phyloP scores from a whole-genome alignment of 163 green algal species.

The Scenedesmus sp. region DNA sequence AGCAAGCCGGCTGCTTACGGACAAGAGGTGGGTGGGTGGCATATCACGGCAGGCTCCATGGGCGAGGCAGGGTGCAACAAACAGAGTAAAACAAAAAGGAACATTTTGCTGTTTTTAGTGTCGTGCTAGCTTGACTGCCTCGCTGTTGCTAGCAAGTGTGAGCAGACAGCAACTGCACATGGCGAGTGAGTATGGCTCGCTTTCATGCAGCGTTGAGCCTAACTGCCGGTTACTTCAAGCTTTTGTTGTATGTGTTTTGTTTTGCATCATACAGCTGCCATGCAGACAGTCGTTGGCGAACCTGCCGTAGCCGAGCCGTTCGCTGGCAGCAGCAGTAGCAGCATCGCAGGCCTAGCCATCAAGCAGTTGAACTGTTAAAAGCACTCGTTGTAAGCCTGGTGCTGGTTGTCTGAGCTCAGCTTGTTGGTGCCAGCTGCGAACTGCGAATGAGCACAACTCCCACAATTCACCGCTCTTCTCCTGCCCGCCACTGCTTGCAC shows the following conservation, averaged over 20 bases:
- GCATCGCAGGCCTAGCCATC: background rate
- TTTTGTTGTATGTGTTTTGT: background rate
- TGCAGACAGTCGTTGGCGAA: background rate
- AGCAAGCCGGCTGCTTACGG: background rate
- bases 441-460: background rate
- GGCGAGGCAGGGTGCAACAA: background rate
- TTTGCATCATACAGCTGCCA: background rate
- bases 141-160: background rate
- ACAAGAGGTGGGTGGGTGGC: background rate
- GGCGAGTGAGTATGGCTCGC: constrained; percentile 1
- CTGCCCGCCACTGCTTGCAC: background rate
- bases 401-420: background rate
- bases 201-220: background rate
- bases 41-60: background rate
- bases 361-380: too few species aligned
- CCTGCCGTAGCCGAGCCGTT: constrained; percentile 14
- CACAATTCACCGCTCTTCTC: background rate
- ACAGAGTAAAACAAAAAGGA: background rate
- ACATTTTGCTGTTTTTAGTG: background rate
- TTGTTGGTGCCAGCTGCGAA: background rate
- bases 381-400: too few species aligned
- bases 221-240: background rate
- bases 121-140: background rate
- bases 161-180: constrained; percentile 16
- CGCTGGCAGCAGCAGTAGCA: background rate